These are phyloP conservation scores for Diutina pseudorugosa DNA, from an alignment of 1,139 yeast species.

Conservation along the genomic window DNA sequence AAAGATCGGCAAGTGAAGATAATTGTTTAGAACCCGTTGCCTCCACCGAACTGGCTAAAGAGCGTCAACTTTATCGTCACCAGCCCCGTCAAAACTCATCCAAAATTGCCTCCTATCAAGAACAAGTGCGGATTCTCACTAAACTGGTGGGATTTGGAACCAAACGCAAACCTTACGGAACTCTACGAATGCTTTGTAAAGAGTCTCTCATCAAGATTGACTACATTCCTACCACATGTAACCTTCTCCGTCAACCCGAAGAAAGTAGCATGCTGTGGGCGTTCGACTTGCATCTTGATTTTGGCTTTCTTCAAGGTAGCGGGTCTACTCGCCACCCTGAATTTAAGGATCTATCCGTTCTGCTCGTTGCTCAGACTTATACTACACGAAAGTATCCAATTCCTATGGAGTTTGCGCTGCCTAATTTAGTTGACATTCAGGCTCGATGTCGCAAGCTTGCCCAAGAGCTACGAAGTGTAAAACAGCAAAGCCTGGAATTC, in stretches of 20 bases:
- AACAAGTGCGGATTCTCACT: background rate
- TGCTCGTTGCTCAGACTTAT: background rate
- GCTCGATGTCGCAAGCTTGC: background rate
- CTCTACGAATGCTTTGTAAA: background rate
- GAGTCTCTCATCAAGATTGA: background rate
- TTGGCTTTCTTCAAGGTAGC: background rate
- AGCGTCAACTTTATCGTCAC: background rate
- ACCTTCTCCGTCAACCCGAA: background rate
- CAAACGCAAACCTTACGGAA: conserved; percentile 2
- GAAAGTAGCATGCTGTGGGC: background rate
- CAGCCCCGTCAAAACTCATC: background rate
- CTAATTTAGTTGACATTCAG: background rate
- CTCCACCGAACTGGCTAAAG: background rate
- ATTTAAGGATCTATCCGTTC: background rate
- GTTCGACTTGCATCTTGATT: background rate
- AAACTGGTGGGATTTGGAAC: conserved; percentile 3
- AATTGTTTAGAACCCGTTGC: background rate
- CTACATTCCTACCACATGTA: background rate
- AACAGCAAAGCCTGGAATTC: background rate
- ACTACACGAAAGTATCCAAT: background rate
- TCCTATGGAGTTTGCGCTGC: conserved; percentile 1
- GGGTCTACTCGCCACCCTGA: background rate
- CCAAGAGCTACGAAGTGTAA: background rate
- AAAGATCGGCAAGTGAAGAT: background rate
- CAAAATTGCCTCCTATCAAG: background rate